Conservation (phyloP, 257 asterid genomes). For the Leptodermis oblonga region DNA sequence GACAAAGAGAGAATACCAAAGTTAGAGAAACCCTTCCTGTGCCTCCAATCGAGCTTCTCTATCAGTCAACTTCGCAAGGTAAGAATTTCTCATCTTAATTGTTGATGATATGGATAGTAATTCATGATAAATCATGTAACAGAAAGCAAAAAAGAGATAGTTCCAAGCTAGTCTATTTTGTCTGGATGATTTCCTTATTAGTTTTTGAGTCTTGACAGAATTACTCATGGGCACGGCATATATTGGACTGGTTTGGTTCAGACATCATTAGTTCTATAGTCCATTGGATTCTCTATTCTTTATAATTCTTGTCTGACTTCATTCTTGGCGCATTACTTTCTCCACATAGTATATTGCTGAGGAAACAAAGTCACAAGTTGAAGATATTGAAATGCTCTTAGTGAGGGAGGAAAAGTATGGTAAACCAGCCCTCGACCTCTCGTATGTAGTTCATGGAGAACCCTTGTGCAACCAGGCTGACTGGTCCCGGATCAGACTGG, state of each 20-base stretch:
- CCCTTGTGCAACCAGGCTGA: background rate
- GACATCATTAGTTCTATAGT: background rate
- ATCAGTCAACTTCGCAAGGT: slow-evolving; percentile 27
- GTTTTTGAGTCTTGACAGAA: background rate
- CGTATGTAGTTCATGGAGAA: slow-evolving; percentile 6
- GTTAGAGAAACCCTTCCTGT: slow-evolving; percentile 26
- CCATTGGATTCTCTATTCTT: background rate
- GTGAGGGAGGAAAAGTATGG: slow-evolving; percentile 13
- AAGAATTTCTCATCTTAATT: slow-evolving; percentile 8
- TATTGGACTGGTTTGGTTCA: background rate
- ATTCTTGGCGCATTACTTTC: background rate
- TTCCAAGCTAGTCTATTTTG: background rate
- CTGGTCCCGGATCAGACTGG: slow-evolving; percentile 13
- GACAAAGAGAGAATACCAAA: slow-evolving; percentile 26
- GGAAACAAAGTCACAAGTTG: slow-evolving; percentile 22
- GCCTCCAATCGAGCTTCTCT: slow-evolving; percentile 25
- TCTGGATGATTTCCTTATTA: background rate
- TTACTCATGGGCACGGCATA: background rate
- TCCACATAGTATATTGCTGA: slow-evolving; percentile 23
- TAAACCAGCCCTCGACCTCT: slow-evolving; percentile 5
- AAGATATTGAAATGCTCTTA: slow-evolving; percentile 22
- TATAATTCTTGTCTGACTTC: background rate
- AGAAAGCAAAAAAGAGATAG: background rate
- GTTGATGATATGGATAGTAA: background rate
- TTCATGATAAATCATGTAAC: background rate